Base-by-base conservation (phyloP, 179 eudicot species). In the Corrigiola litoralis region DNA sequence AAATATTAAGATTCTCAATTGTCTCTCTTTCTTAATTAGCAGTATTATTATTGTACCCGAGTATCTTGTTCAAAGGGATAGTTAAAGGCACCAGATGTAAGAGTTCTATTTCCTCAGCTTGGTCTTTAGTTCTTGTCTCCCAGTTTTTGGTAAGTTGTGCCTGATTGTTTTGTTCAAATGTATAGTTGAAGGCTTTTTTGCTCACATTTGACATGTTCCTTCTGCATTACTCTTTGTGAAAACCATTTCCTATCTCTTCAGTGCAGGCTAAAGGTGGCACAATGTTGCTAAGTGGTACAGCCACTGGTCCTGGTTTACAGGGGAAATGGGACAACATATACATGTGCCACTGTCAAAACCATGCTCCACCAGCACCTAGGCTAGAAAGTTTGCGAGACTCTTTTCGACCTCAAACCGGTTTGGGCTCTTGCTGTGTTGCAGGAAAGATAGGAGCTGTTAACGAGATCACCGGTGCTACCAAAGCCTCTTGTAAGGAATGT, bases 221-320 rank as follows among this genome's bases (percentile, higher is more conserved):
- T 17, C 47, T 31, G 50, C 44, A 6, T 34, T 68, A 32, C 71
- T 58, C 40, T 68, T 40, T 52, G 67, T 64, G 63, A 68, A 72
- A 71, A 70, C 75, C 66, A 51, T 68, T 58, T 53, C 55, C 56
- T 50, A 48, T 83, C 65, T 66, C 75, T 70, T 66, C 85, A 75
- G 87, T 84, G 86, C 98, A 92, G 98, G 88, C 87, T 62, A 72
- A 76, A 72, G 82, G 77, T 38, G 87, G 81, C 68, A 66, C 65
- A 28, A 54, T 60, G 57, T 48, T 80, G 66, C 31, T 70, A 51
- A 74, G 68, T 67, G 77, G 80, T 38, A 73, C 72, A 33, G 48
- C 79, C 6, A 61, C n/a, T n/a, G n/a, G n/a, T n/a, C n/a, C 44
- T 70, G 79, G 65, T 45, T 55, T 81, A 53, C 81, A 77, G 73